A percentile compares a stretch with the other conserved stretches of the same genome.
phyloP scores from a whole-genome alignment of 345 rosid species.

The Aquilaria yunnanensis region DNA sequence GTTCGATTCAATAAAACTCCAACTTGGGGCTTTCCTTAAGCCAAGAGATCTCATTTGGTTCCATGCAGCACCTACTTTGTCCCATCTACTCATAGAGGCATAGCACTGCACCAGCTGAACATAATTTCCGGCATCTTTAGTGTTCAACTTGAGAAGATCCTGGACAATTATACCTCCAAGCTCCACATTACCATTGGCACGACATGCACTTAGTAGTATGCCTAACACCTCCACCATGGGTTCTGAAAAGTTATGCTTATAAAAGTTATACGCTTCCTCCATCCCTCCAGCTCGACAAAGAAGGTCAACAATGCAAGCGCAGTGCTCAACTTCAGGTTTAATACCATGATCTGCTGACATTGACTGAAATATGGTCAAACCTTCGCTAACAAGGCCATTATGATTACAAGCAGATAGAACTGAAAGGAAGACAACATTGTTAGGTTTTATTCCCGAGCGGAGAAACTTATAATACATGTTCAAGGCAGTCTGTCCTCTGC shows the following conservation, averaged over 20 bases:
- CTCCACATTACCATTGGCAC: conserved; percentile 26
- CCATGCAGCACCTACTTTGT: conserved; percentile 42
- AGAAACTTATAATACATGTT: conserved; percentile 49
- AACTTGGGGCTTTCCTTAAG: conserved; percentile 49
- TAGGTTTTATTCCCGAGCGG: conserved; percentile 48
- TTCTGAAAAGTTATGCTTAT: conserved; percentile 32
- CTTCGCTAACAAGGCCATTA: conserved; percentile 57
- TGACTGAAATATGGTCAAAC: conserved; percentile 50
- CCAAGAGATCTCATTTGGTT: conserved; percentile 45
- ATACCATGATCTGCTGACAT: conserved; percentile 38
- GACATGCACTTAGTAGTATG: conserved; percentile 50
- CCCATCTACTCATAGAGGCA: conserved; percentile 56
- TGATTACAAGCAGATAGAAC: conserved; percentile 78
- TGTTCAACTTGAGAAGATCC: conserved; percentile 32
- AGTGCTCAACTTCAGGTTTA: conserved; percentile 48
- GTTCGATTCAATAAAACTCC: conserved; percentile 49
- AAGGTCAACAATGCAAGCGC: conserved; percentile 55
- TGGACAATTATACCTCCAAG: conserved; percentile 29
- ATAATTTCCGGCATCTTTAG: conserved; percentile 39
- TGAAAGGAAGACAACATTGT: conserved; percentile 59
- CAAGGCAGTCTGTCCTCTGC: conserved; percentile 64
- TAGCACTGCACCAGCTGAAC: conserved; percentile 52
- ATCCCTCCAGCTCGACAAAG: conserved; percentile 51
- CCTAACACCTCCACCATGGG: conserved; percentile 40
- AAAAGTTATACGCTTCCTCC: conserved; percentile 50